phyloP scores from a whole-genome alignment of 768 basidiomycete species.

The Clitopilus hobsonii region DNA sequence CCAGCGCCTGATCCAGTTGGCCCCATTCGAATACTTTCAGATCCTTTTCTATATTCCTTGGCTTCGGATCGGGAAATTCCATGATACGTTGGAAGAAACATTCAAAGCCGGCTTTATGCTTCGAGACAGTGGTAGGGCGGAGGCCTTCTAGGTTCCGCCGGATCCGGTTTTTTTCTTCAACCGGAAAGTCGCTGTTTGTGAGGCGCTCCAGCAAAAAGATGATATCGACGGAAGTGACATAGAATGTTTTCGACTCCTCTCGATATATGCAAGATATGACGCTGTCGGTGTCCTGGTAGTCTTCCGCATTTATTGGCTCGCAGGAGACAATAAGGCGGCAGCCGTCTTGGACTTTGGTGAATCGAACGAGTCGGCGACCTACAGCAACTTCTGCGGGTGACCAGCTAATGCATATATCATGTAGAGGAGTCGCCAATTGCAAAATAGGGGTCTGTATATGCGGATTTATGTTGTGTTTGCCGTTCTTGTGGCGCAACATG shows the following conservation, averaged over 20 bases:
- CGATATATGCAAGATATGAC: constrained; percentile 96
- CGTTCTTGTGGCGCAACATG: constrained; percentile 37
- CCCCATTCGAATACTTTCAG: constrained; percentile 84
- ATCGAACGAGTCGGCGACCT: constrained; percentile 84
- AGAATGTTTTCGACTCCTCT: constrained; percentile 70
- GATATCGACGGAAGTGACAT: constrained; percentile 93
- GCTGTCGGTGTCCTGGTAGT: constrained; percentile 68
- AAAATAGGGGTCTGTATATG: constrained; percentile 54
- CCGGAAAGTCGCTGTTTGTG: constrained; percentile 74
- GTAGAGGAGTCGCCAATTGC: constrained; percentile 54
- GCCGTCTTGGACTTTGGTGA: constrained; percentile 75
- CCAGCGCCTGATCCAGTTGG: constrained; percentile 62
- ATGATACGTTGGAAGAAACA: constrained; percentile 95
- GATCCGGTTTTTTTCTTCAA: constrained; percentile 97
- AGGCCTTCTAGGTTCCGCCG: constrained; percentile 92
- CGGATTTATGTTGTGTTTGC: constrained; percentile 33
- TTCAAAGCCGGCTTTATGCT: constrained; percentile 74
- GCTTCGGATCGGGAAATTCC: constrained; percentile 92
- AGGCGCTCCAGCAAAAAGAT: constrained; percentile 85
- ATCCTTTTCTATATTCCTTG: constrained; percentile 96
- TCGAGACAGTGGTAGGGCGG: constrained; percentile 85
- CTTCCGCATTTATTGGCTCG: constrained; percentile 66
- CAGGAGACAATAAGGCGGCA: constrained; percentile 75
- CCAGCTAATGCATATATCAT: constrained; percentile 55
- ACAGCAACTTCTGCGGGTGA: constrained; percentile 57